These are phyloP conservation scores for Stereum hirsutum DNA, from an alignment of 1,284 basidiomycete genomes.

Conservation along the genomic window DNA sequence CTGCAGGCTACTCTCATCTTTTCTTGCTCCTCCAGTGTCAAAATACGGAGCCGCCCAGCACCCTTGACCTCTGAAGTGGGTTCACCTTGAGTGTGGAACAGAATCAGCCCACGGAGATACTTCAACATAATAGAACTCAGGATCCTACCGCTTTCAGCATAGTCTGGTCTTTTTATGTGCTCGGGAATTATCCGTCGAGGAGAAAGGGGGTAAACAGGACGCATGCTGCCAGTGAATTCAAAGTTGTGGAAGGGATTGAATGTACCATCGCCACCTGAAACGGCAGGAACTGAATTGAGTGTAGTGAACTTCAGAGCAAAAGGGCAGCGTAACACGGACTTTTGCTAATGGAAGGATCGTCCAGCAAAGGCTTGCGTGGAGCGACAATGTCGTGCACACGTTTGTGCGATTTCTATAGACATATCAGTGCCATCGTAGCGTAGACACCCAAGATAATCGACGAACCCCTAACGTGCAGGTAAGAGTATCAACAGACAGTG, in stretches of 20 bases:
- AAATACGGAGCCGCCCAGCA: conserved; percentile 53
- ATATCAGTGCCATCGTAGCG: too few species aligned
- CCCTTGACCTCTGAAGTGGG: conserved; percentile 52
- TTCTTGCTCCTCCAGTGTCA: conserved; percentile 60
- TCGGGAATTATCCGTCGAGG: conserved; percentile 60
- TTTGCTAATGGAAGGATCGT: conserved; percentile 22
- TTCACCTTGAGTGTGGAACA: conserved; percentile 36
- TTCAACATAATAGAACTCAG: conserved; percentile 15
- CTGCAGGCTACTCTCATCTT: conserved; percentile 73
- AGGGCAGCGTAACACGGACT: conserved; percentile 13
- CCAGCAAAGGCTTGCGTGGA: conserved; percentile 23
- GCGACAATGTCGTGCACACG: conserved; percentile 58
- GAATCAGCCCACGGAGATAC: conserved; percentile 19
- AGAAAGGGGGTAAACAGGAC: conserved; percentile 72
- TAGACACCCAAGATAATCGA: too few species aligned
- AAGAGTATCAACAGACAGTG: conserved; percentile 1
- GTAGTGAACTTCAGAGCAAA: too few species aligned
- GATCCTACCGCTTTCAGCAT: conserved; percentile 59
- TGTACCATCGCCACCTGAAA: conserved; percentile 65
- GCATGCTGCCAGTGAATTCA: conserved; percentile 60
- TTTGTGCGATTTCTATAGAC: conserved; percentile 73
- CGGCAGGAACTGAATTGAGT: too few species aligned
- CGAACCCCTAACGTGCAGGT: conserved; percentile 36
- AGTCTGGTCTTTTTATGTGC: conserved; percentile 75
- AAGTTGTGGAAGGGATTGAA: conserved; percentile 70